Evolutionary conservation across 2,329 filamentous ascomycete species (phyloP).

Genomic region (Penicillium verrucosum): DNA sequence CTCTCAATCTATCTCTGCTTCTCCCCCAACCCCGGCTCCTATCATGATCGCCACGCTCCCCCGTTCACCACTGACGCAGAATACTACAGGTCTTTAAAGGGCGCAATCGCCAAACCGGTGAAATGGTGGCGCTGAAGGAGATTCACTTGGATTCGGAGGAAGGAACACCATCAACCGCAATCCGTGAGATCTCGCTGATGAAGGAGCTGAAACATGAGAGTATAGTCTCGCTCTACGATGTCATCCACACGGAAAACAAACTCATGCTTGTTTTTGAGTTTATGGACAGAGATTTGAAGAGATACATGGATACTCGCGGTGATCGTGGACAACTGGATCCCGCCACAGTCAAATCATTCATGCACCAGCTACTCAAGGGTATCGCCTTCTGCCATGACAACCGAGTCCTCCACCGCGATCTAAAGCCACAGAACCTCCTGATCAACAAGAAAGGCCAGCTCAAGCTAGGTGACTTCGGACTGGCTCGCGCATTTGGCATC

Average conservation of each 20-base stretch:
- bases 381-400: slow-evolving; percentile 99
- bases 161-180: slow-evolving; percentile 93
- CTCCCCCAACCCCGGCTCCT: not conserved
- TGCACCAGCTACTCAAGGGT: slow-evolving; percentile 93
- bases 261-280: slow-evolving; percentile 99
- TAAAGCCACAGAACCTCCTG: slow-evolving; percentile 94
- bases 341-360: slow-evolving; percentile 94
- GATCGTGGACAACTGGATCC: slow-evolving; percentile 87
- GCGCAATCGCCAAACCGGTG: slow-evolving; percentile 92
- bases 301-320: slow-evolving; percentile 94
- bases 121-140: slow-evolving; percentile 94
- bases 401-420: slow-evolving; percentile 87
- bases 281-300: slow-evolving; percentile 98
- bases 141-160: slow-evolving; percentile 99
- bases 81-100: slow-evolving; percentile 85
- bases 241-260: slow-evolving; percentile 99
- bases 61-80: slow-evolving; percentile 20
- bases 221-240: slow-evolving; percentile 94
- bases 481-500: slow-evolving; percentile 92
- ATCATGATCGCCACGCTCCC: not conserved
- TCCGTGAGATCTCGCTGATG: slow-evolving; percentile 98
- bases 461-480: slow-evolving; percentile 91
- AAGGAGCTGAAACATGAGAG: slow-evolving; percentile 99
- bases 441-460: slow-evolving; percentile 89
- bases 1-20: slow-evolving; percentile 17